Evolutionary conservation across 257 asterid genomes (phyloP).

Genomic region (Solanum corneliomulleri): DNA sequence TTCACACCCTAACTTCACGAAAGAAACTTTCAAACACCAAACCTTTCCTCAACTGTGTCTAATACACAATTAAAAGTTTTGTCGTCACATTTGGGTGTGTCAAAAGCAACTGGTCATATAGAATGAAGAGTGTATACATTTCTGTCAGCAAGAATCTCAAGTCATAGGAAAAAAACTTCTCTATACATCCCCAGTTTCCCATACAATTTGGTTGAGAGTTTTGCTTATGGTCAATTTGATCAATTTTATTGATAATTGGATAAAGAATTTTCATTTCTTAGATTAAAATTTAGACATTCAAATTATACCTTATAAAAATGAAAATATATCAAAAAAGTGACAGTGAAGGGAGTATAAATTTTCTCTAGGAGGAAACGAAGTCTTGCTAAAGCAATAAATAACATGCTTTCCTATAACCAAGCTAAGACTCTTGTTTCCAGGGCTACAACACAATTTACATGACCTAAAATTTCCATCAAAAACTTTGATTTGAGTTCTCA

Average conservation of each 20-base stretch:
- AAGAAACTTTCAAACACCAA: background rate
- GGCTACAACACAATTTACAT: background rate
- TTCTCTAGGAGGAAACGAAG: background rate
- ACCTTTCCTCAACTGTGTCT: background rate
- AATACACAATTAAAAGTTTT: background rate
- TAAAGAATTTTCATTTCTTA: background rate
- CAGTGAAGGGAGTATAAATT: background rate
- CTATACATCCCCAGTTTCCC: background rate
- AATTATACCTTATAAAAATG: background rate
- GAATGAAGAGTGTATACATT: background rate
- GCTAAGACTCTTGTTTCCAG: background rate
- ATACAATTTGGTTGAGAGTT: background rate
- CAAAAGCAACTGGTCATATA: background rate
- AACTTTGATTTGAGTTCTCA: background rate
- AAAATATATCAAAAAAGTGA: background rate
- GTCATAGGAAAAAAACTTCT: background rate
- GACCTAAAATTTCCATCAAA: background rate
- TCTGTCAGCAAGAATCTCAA: background rate
- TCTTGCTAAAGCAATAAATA: background rate
- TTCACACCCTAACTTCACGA: background rate
- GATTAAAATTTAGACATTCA: background rate
- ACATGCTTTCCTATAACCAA: background rate
- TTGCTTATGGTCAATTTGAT: background rate
- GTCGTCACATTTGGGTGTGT: background rate
- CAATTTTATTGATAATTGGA: background rate